Evolutionary conservation across 164 flowering plant genomes (phyloP), one percentile per base, ranked within the genome.

Genomic region (Dillenia turbinata): DNA sequence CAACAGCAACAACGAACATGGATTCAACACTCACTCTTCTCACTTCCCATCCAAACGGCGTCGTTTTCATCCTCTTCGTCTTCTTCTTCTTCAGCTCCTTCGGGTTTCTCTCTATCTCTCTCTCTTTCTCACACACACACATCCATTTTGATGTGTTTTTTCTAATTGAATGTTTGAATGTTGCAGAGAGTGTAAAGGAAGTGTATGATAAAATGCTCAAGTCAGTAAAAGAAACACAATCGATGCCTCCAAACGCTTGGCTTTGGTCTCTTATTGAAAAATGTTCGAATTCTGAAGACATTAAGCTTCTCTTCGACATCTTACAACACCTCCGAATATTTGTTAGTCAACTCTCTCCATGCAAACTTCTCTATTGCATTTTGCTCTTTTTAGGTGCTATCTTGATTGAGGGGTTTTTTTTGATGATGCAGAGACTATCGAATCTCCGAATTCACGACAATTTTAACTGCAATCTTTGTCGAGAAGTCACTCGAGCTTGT

Each of bases 201-300:
- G 19, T 83, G 2, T 79, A 86, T 68, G 84, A 83, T 66, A 86
- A 89, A 69, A 83, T 94, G 73, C 61, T 77, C 5, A 72, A 81
- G 51, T 85, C 88, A 19, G 75, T 89, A 6, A 62, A 61, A 10
- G 85, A 77, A 50, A 73, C 75, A 44, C 60, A 77, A 69, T 79
- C 90, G 10, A 83, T 83, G 77, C 85, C 97, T 46, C 97, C 96
- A 46, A 91, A 94, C 79, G 87, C 85, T 45, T 86, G 82, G 88
- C 59, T 82, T 71, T 86, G 97, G 95, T 78, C 89, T 10, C 65
- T 94, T 49, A 69, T 89, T 64, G 81, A 68, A 52, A 89, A 83
- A 16, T 89, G 97, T 72, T 66, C 77, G 19, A 86, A 67, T 56
- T 65, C 26, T 2, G 92, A 86, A 47, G 99, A 94, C 66, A 77